These are phyloP conservation scores for Stereocaulon alpinum DNA, from an alignment of 495 filamentous ascomycete genomes.

Conservation along the genomic window DNA sequence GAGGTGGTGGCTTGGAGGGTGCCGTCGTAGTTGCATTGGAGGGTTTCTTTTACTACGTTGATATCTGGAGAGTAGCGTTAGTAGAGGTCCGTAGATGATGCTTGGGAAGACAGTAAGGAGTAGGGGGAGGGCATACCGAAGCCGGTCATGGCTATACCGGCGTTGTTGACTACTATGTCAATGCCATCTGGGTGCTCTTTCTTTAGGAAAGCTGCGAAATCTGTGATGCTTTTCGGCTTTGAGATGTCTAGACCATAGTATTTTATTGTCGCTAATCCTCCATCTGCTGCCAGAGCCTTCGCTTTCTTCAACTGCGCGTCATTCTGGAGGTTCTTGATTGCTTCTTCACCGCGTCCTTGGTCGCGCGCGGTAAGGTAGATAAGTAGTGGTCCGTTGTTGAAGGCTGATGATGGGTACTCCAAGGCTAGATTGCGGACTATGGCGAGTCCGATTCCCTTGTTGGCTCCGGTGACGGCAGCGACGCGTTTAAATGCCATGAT, in stretches of 20 bases:
- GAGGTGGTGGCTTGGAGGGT: constrained; percentile 31
- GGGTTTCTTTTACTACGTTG: constrained; percentile 37
- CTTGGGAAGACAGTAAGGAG: not conserved
- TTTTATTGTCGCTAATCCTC: constrained; percentile 34
- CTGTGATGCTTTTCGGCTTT: constrained; percentile 30
- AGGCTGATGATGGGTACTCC: constrained; percentile 37
- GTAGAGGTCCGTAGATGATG: too few species aligned
- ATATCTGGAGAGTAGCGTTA: constrained; percentile 25
- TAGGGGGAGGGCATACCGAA: constrained; percentile 20
- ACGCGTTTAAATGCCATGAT: constrained; percentile 11
- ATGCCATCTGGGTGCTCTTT: constrained; percentile 37
- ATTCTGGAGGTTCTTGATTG: constrained; percentile 28
- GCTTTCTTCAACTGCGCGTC: constrained; percentile 34
- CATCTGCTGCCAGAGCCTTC: constrained; percentile 32
- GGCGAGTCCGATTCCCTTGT: constrained; percentile 23
- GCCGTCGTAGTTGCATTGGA: constrained; percentile 40
- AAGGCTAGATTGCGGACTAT: constrained; percentile 28
- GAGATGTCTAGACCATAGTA: constrained; percentile 37
- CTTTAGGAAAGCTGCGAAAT: constrained; percentile 32
- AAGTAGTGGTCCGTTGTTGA: constrained; percentile 34
- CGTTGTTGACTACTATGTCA: constrained; percentile 43
- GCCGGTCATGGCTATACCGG: constrained; percentile 31
- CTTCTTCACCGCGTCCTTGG: constrained; percentile 31
- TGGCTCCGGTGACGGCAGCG: constrained; percentile 21
- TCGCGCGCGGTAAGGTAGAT: constrained; percentile 45